Conservation (phyloP, 169 alveolate species). For the Miamiensis avidus region DNA sequence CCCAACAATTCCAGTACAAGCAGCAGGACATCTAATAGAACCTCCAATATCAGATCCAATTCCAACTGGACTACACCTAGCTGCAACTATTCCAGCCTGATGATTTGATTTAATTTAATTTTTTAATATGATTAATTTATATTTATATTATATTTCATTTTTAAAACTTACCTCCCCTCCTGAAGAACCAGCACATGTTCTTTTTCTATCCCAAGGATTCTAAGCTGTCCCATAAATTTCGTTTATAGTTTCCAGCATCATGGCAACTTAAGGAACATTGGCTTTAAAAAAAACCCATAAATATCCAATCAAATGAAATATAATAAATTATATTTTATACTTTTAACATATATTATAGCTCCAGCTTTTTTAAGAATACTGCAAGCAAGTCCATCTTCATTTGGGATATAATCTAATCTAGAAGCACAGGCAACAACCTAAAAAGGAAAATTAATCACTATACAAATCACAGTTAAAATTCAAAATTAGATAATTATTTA, state of each 20-base stretch:
- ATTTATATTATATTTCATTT: no score
- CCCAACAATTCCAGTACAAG: slow-evolving; percentile 67
- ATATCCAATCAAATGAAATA: no score
- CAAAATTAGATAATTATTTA: no score
- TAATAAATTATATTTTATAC: neutral
- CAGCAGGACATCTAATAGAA: slow-evolving; percentile 66
- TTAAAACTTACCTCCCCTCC: slow-evolving; percentile 67
- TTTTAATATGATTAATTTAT: no score
- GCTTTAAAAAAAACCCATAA: neutral
- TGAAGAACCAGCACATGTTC: slow-evolving; percentile 79
- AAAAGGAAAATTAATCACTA: no score
- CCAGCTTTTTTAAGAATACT: neutral
- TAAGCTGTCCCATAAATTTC: slow-evolving; percentile 60
- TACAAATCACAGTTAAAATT: no score
- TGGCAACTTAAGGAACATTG: slow-evolving; percentile 55
- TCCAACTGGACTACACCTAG: slow-evolving; percentile 64
- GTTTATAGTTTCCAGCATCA: slow-evolving; percentile 56
- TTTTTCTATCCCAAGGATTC: slow-evolving; percentile 59
- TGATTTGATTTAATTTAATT: no score
- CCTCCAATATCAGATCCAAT: slow-evolving; percentile 76
- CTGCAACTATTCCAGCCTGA: slow-evolving; percentile 33
- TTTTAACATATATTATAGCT: neutral
- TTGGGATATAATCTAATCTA: neutral
- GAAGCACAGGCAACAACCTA: neutral
- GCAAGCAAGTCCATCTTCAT: neutral